These are phyloP conservation scores for Cladophialophora carrionii DNA, from an alignment of 2,329 filamentous ascomycete species.

Conservation along the genomic window DNA sequence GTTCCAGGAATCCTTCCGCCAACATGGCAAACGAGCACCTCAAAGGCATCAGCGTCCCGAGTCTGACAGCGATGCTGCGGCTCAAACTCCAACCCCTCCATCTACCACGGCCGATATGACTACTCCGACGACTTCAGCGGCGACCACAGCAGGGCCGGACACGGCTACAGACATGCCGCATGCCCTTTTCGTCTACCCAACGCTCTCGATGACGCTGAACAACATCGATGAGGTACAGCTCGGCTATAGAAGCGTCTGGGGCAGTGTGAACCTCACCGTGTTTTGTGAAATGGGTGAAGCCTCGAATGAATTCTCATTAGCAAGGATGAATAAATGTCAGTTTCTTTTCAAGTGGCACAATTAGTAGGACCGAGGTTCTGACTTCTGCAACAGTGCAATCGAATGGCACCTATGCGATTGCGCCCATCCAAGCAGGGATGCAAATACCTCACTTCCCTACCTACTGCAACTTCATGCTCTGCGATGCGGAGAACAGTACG, in stretches of 20 bases:
- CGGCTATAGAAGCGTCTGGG: constrained; percentile 26
- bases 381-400: constrained; percentile 10
- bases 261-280: constrained; percentile 25
- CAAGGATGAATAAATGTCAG: constrained; percentile 22
- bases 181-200: constrained; percentile 29
- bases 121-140: constrained; percentile 3
- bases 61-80: not conserved
- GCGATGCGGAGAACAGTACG: constrained; percentile 20
- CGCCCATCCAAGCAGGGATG: constrained; percentile 29
- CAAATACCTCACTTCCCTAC: constrained; percentile 26
- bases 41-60: constrained; percentile 11
- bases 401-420: constrained; percentile 24
- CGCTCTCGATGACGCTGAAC: constrained; percentile 25
- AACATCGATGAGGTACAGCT: constrained; percentile 30
- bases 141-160: not conserved
- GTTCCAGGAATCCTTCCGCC: constrained; percentile 11
- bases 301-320: constrained; percentile 20
- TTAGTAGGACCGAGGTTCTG: not conserved
- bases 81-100: not conserved
- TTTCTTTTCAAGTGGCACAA: not conserved
- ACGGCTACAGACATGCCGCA: constrained; percentile 13
- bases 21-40: constrained; percentile 26
- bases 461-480: constrained; percentile 26
- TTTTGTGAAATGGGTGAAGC: constrained; percentile 24
- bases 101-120: constrained; percentile 8